Evolutionary conservation across 2,329 filamentous ascomycete species (phyloP), one percentile per base, ranked within the genome.

Genomic region (Aciculosporium take): DNA sequence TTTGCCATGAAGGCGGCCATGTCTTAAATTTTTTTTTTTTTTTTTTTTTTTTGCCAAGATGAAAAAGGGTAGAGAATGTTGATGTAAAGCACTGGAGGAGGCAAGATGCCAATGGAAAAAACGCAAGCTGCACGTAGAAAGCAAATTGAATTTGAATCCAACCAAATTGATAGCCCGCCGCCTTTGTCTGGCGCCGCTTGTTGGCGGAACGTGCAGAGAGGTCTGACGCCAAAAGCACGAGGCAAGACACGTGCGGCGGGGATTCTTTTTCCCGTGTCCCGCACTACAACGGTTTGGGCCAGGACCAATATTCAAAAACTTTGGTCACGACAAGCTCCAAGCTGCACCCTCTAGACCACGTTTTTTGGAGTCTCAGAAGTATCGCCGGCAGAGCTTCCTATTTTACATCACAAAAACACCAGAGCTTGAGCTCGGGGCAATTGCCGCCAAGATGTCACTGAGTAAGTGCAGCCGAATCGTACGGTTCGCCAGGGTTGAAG

Each of bases 361-460:
- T 50, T 7, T 18, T 18, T 9, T 49, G 46, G 46, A 45, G 50
- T 50, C 50, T 48, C 7, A 46, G 37, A 7, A n/a, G 24, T 39
- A 37, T 45, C 44, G 39, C 8, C 10, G 21, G n/a, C 20, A 32
- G 7, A 29, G 45, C 46, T n/a, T n/a, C n/a, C n/a, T n/a, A 34
- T 31, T 35, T 30, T 21, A 30, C 36, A 32, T 30, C 35, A 4
- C 39, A 24, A 29, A 28, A 23, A 35, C 17, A 42, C 38, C 51
- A 54, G 45, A 57, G 51, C 48, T 53, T 47, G 41, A 49, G 49
- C 47, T n/a, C 50, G 45, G 52, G 50, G 49, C 45, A 45, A 49
- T 35, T 43, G 47, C 42, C 52, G 52, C 40, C 58, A 62, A 53
- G 24, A 63, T 63, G 61, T 53, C 59, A 41, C 52, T 63, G 52